Percentiles rank a stretch among this genome's conserved stretches.
These are phyloP conservation scores for Monsonia emarginata DNA, from an alignment of 441 rosid genomes.

Conservation along the genomic window DNA sequence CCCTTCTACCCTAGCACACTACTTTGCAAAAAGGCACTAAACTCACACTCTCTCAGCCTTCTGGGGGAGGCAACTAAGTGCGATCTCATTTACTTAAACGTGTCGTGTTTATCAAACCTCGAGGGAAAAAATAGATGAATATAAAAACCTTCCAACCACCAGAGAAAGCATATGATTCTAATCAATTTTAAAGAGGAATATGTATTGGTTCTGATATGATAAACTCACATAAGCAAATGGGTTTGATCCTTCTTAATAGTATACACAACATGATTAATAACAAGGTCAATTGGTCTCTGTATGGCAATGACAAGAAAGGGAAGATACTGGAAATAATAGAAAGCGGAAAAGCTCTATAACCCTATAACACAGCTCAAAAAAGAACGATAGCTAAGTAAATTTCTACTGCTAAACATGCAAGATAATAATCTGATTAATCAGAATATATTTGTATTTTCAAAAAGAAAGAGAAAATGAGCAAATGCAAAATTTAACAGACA, in stretches of 20 bases:
- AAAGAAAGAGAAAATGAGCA: neutral
- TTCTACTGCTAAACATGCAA: too few species aligned
- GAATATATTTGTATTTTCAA: too few species aligned
- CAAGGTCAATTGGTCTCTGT: neutral
- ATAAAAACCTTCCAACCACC: neutral
- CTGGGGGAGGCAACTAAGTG: neutral
- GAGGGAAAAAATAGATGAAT: neutral
- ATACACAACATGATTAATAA: neutral
- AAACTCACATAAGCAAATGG: neutral
- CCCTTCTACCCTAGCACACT: neutral
- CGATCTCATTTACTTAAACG: neutral
- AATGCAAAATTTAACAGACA: neutral
- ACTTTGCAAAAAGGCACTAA: conserved; percentile 2
- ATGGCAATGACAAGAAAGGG: neutral
- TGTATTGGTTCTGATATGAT: neutral
- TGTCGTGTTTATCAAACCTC: neutral
- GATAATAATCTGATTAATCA: too few species aligned
- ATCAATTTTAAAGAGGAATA: neutral
- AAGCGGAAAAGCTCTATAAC: neutral
- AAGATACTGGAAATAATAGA: neutral
- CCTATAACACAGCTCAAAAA: neutral
- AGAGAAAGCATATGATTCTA: conserved; percentile 19
- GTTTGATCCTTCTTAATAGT: neutral
- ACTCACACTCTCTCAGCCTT: conserved; percentile 7
- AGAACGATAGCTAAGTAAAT: neutral